A percentile compares a stretch with the other conserved stretches of the same genome.
These are phyloP conservation scores for Mortierella sp. DNA, from an alignment of 371 early-diverging fungal species.

Conservation along the genomic window DNA sequence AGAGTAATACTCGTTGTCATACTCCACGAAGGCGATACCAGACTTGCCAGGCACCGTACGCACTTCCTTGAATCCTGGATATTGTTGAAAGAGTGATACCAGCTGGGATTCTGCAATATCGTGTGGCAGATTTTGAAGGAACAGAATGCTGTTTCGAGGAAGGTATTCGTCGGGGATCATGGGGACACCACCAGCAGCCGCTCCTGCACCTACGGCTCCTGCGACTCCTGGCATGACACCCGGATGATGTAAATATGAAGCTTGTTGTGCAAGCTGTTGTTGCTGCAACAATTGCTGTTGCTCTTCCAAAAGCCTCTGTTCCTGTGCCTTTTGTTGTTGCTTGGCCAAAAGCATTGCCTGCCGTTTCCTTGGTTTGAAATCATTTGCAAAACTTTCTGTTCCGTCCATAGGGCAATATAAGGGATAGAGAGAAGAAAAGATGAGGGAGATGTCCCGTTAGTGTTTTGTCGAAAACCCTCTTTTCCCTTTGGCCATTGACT, in stretches of 20 bases:
- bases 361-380: slow-evolving; percentile 55
- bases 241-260: slow-evolving; percentile 11
- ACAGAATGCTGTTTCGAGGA: slow-evolving; percentile 89
- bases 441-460: too few relatives aligned
- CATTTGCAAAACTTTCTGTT: slow-evolving; percentile 52
- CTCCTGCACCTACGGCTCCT: slow-evolving; percentile 21
- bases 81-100: slow-evolving; percentile 75
- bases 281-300: slow-evolving; percentile 42
- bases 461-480: too few relatives aligned
- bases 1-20: slow-evolving; percentile 83
- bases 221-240: slow-evolving; percentile 9
- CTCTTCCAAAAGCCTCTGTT: slow-evolving; percentile 51
- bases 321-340: slow-evolving; percentile 31
- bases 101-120: slow-evolving; percentile 73
- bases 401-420: background rate
- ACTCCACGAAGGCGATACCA: slow-evolving; percentile 96
- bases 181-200: slow-evolving; percentile 43
- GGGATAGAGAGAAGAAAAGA: background rate
- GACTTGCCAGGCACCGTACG: slow-evolving; percentile 87
- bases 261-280: slow-evolving; percentile 50
- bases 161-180: slow-evolving; percentile 77
- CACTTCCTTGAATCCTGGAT: slow-evolving; percentile 91
- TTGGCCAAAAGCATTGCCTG: slow-evolving; percentile 34
- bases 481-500: too few relatives aligned
- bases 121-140: slow-evolving; percentile 89